A percentile compares a stretch with the other conserved stretches of the same genome.
Conservation (phyloP, 768 basidiomycete genomes). For the Auricularia heimuer region DNA sequence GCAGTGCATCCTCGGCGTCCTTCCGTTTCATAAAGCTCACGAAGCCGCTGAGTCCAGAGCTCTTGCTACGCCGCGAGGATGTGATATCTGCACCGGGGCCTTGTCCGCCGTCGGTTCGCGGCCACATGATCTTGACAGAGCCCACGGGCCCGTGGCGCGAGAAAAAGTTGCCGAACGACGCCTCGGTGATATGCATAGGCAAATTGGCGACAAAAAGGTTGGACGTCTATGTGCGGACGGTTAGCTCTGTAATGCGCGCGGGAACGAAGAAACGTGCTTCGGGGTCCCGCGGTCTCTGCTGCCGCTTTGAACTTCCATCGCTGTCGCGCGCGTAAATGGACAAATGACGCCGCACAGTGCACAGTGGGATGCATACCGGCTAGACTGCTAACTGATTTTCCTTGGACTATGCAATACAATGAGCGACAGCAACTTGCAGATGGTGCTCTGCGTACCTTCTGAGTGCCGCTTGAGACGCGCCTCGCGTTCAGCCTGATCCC, state of each 20-base stretch:
- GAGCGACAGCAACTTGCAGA: conserved; percentile 26
- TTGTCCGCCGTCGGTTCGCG: conserved; percentile 48
- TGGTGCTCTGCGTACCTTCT: neutral
- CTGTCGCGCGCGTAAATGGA: neutral
- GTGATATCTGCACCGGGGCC: conserved; percentile 75
- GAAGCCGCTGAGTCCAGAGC: conserved; percentile 81
- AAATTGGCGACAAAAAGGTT: conserved; percentile 95
- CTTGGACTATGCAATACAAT: conserved; percentile 32
- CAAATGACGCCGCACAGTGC: neutral
- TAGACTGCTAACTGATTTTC: conserved; percentile 79
- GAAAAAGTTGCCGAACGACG: conserved; percentile 80
- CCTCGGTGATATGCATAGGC: conserved; percentile 79
- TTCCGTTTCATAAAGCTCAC: conserved; percentile 92
- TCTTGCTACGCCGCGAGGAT: conserved; percentile 56
- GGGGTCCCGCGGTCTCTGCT: conserved; percentile 85
- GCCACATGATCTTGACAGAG: conserved; percentile 98
- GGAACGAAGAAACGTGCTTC: conserved; percentile 39
- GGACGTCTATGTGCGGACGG: conserved; percentile 51
- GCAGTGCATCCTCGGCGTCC: conserved; percentile 82
- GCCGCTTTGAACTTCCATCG: conserved; percentile 69
- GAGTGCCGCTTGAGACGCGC: conserved; percentile 63
- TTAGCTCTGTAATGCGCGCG: neutral
- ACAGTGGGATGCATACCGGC: conserved; percentile 34
- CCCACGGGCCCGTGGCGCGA: conserved; percentile 89
- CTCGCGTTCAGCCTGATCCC: conserved; percentile 89